Base-by-base conservation (phyloP, 2,329 filamentous ascomycete genomes). In the Cytospora piceae region DNA sequence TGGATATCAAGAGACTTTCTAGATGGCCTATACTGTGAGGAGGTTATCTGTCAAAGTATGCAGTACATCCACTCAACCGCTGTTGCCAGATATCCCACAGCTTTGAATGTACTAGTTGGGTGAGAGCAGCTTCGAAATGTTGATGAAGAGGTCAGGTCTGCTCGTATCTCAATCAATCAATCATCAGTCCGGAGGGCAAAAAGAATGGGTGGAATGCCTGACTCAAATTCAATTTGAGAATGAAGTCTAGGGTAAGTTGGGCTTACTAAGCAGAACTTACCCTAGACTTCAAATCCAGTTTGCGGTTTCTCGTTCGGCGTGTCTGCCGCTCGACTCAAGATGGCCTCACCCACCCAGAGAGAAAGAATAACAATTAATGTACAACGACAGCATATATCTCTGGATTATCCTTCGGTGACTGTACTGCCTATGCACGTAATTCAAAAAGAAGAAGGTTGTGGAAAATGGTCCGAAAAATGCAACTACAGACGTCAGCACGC, bases 171-270 rank as follows among this genome's bases (percentile, higher is more conserved):
- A 20, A 12, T 53, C 22, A 14, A 7, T 27, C n/a, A 53, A 27
- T 15, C 11, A 4, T 5, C 32, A 34, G 32, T 34, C 32, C 4
- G 3, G 11, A 5, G 11, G 32, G 32, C 32, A 11, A 6, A 37
- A 2, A 37, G 34, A 11, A 9, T 37, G 34, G 34, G 34, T 11
- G 14, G 20, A n/a, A n/a, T 42, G 15, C 39, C 39, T 42, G 39
- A n/a, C 39, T n/a, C 39, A 9, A 42, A 7, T 3, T 42, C 9
- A n/a, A 56, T 29, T 14, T 51, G 22, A 32, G 52, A 29, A 20
- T 29, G 11, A 65, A 24, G 42, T 60, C 52, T 57, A 56, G 52
- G 58, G 52, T 37, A 37, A 61, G 29, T 53, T 34, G 27, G 17
- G 8, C 22, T 20, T 17, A 53, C 31, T 53, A 49, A 54, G 58